Evolutionary conservation across 441 rosid species (phyloP).

Genomic region (Eruca vesicaria): DNA sequence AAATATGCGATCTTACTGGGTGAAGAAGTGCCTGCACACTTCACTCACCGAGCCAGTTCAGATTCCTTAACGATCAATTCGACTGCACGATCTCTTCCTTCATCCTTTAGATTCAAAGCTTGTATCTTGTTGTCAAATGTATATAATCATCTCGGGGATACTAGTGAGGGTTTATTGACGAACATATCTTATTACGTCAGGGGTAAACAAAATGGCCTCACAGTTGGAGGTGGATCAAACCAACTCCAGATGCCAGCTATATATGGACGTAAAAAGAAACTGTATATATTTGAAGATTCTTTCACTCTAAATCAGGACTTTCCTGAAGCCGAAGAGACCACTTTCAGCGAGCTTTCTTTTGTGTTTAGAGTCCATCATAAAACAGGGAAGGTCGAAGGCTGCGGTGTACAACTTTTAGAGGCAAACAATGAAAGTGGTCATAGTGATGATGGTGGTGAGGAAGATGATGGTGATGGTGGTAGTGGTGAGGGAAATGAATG

Average conservation of each 20-base stretch:
- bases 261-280: too few relatives aligned
- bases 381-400: too few relatives aligned
- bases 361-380: too few relatives aligned
- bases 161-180: too few relatives aligned
- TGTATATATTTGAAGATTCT: background rate
- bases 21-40: background rate
- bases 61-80: background rate
- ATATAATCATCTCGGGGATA: background rate
- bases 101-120: background rate
- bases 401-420: too few relatives aligned
- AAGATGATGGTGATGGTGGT: too few relatives aligned
- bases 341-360: too few relatives aligned
- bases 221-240: background rate
- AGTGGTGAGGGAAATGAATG: too few relatives aligned
- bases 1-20: background rate
- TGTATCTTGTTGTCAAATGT: background rate
- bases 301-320: too few relatives aligned
- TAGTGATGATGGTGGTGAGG: too few relatives aligned
- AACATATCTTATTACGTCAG: background rate
- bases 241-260: background rate
- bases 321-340: too few relatives aligned
- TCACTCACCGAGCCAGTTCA: background rate
- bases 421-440: too few relatives aligned
- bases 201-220: background rate
- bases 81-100: background rate